Base-by-base conservation (phyloP, 169 alveolate genomes). In the Prorocentrum cordatum region DNA sequence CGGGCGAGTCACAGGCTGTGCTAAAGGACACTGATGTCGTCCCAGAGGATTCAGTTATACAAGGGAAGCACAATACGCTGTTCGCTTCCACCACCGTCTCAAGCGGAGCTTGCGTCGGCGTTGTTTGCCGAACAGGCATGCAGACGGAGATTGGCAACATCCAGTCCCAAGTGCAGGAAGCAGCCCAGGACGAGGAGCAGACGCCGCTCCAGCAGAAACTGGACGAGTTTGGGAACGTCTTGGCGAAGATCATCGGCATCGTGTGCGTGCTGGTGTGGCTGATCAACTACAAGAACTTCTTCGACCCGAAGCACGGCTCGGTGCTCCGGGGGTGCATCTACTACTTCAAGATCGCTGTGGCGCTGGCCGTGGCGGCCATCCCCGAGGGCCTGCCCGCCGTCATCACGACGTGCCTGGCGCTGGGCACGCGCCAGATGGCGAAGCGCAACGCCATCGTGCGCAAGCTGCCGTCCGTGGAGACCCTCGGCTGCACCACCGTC, bases 301-400 rank as follows among this genome's bases (percentile, higher is more conserved):
- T 94, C 64, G 99, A 97, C 91, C 98, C 98, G 18, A 96, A 96
- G n/a, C 99, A 98, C 87, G 99, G 99, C 35, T 80, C 89, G 39
- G 75, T 75, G n/a, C 27, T 80, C 5, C 89, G 89, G 6, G 89
- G 89, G 6, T 80, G 89, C 79, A 80, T 80, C 66, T 80, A 80
- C 89, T 80, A 80, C 67, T 80, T 80, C 79, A 80, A 80, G 89
- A 97, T 98, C 24, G 99, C 99, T 6, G 98, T 98, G 32, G 99
- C 99, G 3, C 94, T 98, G 35, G 99, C 99, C 16, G 99, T 98
- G 33, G 99, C 99, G 38, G 99, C 99, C 31, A 98, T 98, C 45
- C 99, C 99, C 6, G 99, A 98, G 94, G 99, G 99, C 14, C 95
- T 98, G 42, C 99, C 99, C 18, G 99, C 99, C 2, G 99, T 97